These are phyloP conservation scores for Paecilomyces formosus DNA, from an alignment of 2,329 filamentous ascomycete species.

Conservation along the genomic window DNA sequence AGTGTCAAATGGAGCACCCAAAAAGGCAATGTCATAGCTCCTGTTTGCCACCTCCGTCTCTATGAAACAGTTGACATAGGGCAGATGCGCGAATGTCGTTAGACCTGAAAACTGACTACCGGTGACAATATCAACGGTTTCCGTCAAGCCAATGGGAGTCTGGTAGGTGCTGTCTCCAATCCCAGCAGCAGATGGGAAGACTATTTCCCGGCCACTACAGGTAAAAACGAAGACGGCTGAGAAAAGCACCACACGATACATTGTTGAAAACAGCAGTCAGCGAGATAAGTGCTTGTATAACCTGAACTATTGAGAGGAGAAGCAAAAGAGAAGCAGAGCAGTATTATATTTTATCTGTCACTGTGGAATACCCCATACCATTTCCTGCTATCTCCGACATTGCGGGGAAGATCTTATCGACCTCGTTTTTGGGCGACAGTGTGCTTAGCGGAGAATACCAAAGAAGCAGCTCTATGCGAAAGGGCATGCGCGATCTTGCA, in stretches of 20 bases:
- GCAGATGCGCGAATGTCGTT: constrained; percentile 26
- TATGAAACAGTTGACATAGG: constrained; percentile 22
- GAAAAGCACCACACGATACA: not conserved
- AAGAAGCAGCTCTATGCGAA: not conserved
- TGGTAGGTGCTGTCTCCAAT: constrained; percentile 9
- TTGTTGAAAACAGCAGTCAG: not conserved
- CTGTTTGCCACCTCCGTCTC: constrained; percentile 7
- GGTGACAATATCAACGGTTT: constrained; percentile 34
- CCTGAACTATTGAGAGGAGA: not conserved
- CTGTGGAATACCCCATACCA: not conserved
- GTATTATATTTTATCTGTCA: not conserved
- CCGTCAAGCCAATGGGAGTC: constrained; percentile 12
- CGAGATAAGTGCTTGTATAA: not conserved
- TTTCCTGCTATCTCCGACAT: not conserved
- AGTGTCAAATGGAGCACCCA: constrained; percentile 47
- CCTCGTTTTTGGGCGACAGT: not conserved
- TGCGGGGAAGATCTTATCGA: not conserved
- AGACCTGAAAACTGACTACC: constrained; percentile 35
- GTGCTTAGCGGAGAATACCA: not conserved
- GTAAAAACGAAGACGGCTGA: constrained; percentile 1
- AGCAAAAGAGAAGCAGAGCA: too few relatives aligned
- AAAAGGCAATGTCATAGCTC: constrained; percentile 34
- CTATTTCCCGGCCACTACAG: constrained; percentile 13
- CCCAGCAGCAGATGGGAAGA: constrained; percentile 19
- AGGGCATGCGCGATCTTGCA: not conserved